Evolutionary conservation across 1,139 yeast genomes (phyloP), one percentile per base, ranked within the genome.

Genomic region (Entelexis paramagnoliae): DNA sequence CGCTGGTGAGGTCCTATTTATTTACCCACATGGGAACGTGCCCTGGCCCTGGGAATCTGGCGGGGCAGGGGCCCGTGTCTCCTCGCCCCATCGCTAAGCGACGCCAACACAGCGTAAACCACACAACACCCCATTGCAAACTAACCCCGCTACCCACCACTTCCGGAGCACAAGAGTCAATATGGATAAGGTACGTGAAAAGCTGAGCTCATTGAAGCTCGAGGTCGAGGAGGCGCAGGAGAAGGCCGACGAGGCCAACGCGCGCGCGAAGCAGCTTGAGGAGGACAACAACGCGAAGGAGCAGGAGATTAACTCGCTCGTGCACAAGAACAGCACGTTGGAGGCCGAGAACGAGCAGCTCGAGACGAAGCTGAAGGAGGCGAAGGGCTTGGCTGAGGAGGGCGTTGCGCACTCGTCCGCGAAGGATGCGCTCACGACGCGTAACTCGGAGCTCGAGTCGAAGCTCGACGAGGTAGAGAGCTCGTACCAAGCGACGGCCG

Each of bases 201-300:
- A 91, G 80, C 76, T 91, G 75, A 83, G 77, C 76, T 80, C 81
- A 72, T 81, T 91, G 71, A 89, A 89, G 73, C 76, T 85, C 65
- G 98, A 91, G 68, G 89, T 96, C 61, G 99, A 93, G 75, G 75
- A 83, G 65, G 94, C 97, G 85, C 96, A 89, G 75, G 96, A 87
- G 70, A 86, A 88, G 75, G 83, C 93, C 58, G 98, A 91, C 65
- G 96, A 85, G 64, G 78, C 86, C 64, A 71, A 80, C 56, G 81
- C 77, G 59, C 81, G 81, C 69, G 80, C 85, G 73, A 91, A 89
- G 77, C 83, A 78, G 65, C 77, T 89, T 68, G 97, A 91, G 71
- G 96, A 88, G 72, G 96, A 88, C 65, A 77, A 78, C 67, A 76
- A 85, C 61, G 91, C 86, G 63, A 89, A 89, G 74, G 98, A 91